Percentiles rank a stretch among this genome's conserved stretches.
Conservation (phyloP, 148 eudicot species). For the Silene latifolia region DNA sequence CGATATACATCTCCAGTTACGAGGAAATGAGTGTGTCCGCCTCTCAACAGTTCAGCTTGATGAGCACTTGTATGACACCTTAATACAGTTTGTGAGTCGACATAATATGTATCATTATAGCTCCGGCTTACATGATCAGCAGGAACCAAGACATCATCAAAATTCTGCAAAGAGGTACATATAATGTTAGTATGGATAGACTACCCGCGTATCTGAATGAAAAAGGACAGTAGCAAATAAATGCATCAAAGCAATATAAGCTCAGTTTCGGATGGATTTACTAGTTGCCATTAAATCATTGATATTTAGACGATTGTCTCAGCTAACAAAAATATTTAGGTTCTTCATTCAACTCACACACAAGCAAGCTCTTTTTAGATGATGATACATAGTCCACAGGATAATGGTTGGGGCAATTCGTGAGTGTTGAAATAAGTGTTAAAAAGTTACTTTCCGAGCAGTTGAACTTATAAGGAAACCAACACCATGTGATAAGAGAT, state of each 20-base stretch:
- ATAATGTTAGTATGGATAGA: slow-evolving; percentile 19
- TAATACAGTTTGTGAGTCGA: slow-evolving; percentile 80
- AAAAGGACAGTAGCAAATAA: neutral
- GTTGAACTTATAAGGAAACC: neutral
- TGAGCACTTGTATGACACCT: slow-evolving; percentile 99
- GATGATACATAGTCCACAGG: neutral
- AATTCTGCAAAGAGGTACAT: slow-evolving; percentile 66
- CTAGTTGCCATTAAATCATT: neutral
- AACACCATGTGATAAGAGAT: neutral
- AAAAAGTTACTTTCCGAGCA: too few relatives aligned
- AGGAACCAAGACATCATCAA: slow-evolving; percentile 99
- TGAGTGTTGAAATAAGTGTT: neutral
- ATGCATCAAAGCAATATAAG: slow-evolving; percentile 6
- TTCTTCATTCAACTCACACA: neutral
- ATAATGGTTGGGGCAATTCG: neutral
- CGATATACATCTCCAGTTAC: slow-evolving; percentile 99
- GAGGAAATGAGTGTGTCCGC: slow-evolving; percentile 79
- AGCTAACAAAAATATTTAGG: neutral
- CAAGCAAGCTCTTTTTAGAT: neutral
- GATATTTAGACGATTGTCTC: neutral
- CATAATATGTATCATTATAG: slow-evolving; percentile 95
- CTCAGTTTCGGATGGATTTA: neutral
- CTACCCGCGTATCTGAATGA: neutral
- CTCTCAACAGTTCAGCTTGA: slow-evolving; percentile 86
- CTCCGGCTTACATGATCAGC: slow-evolving; percentile 99